phyloP scores from a whole-genome alignment of 2,329 filamentous ascomycete genomes.

The Beauveria brongniartii region DNA sequence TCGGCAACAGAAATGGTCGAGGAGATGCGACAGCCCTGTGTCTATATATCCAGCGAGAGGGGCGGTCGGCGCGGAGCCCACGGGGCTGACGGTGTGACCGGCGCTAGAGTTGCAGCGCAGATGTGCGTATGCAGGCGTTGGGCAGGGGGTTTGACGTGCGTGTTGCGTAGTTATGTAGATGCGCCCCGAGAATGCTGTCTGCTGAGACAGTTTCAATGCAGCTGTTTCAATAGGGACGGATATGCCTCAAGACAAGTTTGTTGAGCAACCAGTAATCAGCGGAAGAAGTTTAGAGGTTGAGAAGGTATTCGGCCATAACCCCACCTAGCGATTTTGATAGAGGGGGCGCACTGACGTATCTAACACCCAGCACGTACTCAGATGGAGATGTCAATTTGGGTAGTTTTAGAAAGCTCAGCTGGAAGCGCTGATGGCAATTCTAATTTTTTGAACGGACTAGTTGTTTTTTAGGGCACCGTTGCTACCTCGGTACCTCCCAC shows the following conservation, averaged over 20 bases:
- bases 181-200: neutral
- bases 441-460: too few relatives aligned
- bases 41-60: neutral
- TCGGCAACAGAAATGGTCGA: neutral
- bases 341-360: neutral
- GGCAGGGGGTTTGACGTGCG: neutral
- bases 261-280: neutral
- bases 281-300: neutral
- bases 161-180: too few relatives aligned
- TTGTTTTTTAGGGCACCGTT: too few relatives aligned
- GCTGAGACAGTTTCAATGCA: neutral
- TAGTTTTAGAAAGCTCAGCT: too few relatives aligned
- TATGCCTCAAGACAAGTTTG: neutral
- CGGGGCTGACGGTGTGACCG: neutral
- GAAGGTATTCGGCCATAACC: neutral
- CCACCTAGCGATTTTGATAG: conserved; percentile 6
- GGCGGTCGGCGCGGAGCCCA: neutral
- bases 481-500: too few relatives aligned
- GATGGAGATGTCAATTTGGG: too few relatives aligned
- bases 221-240: neutral
- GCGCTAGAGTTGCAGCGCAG: neutral
- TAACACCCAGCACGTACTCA: too few relatives aligned
- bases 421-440: too few relatives aligned
- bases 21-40: neutral
- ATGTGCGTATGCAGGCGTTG: neutral